A percentile compares a stretch with the other conserved stretches of the same genome.
Evolutionary conservation across 768 basidiomycete species (phyloP).

Genomic region (Lactifluus subvellereus): DNA sequence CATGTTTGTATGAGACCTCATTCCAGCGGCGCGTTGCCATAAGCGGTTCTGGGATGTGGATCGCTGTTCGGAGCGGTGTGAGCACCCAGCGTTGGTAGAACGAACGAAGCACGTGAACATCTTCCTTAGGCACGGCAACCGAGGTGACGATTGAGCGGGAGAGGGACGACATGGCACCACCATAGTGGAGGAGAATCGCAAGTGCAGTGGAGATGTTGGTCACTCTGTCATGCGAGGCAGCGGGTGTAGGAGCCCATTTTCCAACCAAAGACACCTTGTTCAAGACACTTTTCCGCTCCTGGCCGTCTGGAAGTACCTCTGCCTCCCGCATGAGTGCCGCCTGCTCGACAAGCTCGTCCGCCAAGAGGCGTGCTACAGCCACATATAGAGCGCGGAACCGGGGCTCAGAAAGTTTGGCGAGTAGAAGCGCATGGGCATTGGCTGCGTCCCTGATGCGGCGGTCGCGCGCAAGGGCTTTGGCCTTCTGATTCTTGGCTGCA

Average conservation of each 20-base stretch:
- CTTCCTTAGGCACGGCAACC: constrained; percentile 33
- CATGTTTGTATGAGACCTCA: constrained; percentile 52
- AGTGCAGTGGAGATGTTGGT: constrained; percentile 65
- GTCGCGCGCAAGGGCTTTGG: constrained; percentile 19
- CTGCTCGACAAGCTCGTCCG: constrained; percentile 47
- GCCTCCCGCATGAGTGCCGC: constrained; percentile 36
- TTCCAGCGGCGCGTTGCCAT: constrained; percentile 59
- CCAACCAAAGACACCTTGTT: constrained; percentile 49
- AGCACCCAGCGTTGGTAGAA: constrained; percentile 57
- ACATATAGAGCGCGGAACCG: constrained; percentile 61
- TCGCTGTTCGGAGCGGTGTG: constrained; percentile 45
- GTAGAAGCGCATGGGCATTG: constrained; percentile 34
- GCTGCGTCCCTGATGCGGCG: constrained; percentile 26
- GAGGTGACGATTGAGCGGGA: constrained; percentile 21
- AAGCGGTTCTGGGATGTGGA: constrained; percentile 48
- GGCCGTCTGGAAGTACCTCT: constrained; percentile 31
- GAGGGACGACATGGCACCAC: constrained; percentile 26
- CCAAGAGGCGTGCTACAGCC: constrained; percentile 55
- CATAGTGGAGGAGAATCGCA: constrained; percentile 43
- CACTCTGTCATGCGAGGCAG: constrained; percentile 51
- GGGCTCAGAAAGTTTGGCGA: constrained; percentile 39
- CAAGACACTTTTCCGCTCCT: constrained; percentile 30
- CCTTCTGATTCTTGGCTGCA: constrained; percentile 16
- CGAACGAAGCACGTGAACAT: constrained; percentile 45
- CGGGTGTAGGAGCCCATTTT: constrained; percentile 68